Percentiles rank a stretch among this genome's conserved stretches.
These are phyloP conservation scores for Cordyceps fumosorosea DNA, from an alignment of 2,329 filamentous ascomycete genomes.

Conservation along the genomic window DNA sequence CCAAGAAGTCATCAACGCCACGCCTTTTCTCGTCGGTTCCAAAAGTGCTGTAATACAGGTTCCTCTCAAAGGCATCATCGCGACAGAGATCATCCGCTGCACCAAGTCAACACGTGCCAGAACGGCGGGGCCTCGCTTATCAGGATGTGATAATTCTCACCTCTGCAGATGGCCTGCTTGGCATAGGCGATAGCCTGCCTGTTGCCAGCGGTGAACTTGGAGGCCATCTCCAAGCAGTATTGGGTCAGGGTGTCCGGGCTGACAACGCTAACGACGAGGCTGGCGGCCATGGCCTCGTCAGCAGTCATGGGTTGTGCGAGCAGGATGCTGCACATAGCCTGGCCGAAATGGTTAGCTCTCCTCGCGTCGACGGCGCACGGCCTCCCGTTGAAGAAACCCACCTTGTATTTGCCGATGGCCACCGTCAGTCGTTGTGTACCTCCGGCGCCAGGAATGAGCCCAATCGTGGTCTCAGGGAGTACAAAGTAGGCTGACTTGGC, in stretches of 20 bases:
- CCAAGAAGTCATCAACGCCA: constrained; percentile 5
- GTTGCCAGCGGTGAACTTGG: constrained; percentile 1
- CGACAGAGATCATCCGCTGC: constrained; percentile 10
- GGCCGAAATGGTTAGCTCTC: neutral
- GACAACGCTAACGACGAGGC: constrained; percentile 3
- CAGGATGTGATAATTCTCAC: neutral
- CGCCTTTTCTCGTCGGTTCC: constrained; percentile 6
- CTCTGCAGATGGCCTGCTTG: constrained; percentile 12
- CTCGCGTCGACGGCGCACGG: neutral
- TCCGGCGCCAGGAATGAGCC: constrained; percentile 22
- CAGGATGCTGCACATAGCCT: constrained; percentile 11
- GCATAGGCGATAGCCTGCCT: constrained; percentile 3
- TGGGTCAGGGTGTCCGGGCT: neutral
- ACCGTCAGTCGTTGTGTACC: constrained; percentile 22
- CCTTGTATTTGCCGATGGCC: constrained; percentile 21
- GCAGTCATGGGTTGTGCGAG: constrained; percentile 7
- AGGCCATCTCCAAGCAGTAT: neutral
- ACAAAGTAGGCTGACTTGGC: constrained; percentile 19
- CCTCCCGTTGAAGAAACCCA: constrained; percentile 8
- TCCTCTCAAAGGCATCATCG: constrained; percentile 8
- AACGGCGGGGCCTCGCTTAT: neutral
- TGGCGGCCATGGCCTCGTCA: neutral
- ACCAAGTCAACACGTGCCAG: neutral
- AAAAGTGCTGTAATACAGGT: constrained; percentile 8
- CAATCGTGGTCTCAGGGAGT: constrained; percentile 22